These are phyloP conservation scores for Acidomyces sp. DNA, from an alignment of 495 filamentous ascomycete genomes.

Conservation along the genomic window DNA sequence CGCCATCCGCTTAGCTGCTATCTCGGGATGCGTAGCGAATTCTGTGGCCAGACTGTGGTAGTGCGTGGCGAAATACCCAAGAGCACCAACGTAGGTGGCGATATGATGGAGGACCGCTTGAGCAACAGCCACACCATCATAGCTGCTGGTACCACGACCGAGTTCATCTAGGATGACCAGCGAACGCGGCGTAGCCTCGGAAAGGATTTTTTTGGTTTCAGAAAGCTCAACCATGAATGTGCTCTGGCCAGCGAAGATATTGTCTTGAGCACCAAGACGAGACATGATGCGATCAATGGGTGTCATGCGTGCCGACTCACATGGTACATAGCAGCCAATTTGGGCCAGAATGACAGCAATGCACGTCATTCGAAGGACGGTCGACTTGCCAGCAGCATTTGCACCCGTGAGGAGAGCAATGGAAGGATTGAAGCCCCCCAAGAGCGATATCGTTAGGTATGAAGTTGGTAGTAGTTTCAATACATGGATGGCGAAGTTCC, in stretches of 20 bases:
- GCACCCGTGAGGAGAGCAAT: slow-evolving; percentile 91
- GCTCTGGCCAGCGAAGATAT: slow-evolving; percentile 94
- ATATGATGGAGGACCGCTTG: slow-evolving; percentile 94
- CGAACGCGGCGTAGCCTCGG: slow-evolving; percentile 85
- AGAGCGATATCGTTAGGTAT: slow-evolving; percentile 92
- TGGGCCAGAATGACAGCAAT: slow-evolving; percentile 98
- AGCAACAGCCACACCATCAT: slow-evolving; percentile 92
- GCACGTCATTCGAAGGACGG: slow-evolving; percentile 94
- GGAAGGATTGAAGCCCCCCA: slow-evolving; percentile 61
- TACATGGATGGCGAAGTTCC: slow-evolving; percentile 89
- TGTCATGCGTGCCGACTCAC: slow-evolving; percentile 68
- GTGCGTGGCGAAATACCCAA: slow-evolving; percentile 97
- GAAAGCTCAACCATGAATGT: slow-evolving; percentile 98
- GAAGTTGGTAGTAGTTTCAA: slow-evolving; percentile 78
- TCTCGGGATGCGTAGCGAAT: slow-evolving; percentile 78
- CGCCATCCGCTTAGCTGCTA: slow-evolving; percentile 74
- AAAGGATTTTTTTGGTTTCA: slow-evolving; percentile 96
- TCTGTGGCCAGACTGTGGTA: slow-evolving; percentile 90
- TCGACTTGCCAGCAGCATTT: slow-evolving; percentile 97
- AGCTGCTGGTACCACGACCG: slow-evolving; percentile 82
- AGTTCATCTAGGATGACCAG: slow-evolving; percentile 97
- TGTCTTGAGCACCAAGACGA: slow-evolving; percentile 93
- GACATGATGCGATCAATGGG: slow-evolving; percentile 98
- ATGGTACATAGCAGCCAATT: slow-evolving; percentile 87
- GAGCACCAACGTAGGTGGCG: slow-evolving; percentile 79